A percentile compares a stretch with the other conserved stretches of the same genome.
These are phyloP conservation scores for Cicer chorassanicum DNA, from an alignment of 306 rosid genomes.

Conservation along the genomic window DNA sequence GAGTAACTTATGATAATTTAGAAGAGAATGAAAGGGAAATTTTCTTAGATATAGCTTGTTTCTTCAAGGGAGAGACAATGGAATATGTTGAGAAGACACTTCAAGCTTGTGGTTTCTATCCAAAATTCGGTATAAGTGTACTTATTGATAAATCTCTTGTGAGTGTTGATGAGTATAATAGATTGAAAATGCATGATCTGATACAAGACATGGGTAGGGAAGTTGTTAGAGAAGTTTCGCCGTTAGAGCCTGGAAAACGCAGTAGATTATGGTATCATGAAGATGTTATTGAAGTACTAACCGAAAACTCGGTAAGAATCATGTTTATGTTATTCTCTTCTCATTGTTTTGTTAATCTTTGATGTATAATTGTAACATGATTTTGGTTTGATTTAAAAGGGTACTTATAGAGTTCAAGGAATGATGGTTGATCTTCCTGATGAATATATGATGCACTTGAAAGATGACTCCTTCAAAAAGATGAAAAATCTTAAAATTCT, in stretches of 20 bases:
- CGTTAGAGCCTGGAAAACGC: conserved; percentile 45
- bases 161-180: conserved; percentile 32
- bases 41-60: conserved; percentile 35
- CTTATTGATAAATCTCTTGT: conserved; percentile 54
- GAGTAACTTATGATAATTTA: conserved; percentile 35
- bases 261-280: conserved; percentile 54
- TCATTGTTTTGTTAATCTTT: not conserved
- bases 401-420: conserved; percentile 49
- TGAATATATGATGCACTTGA: conserved; percentile 45
- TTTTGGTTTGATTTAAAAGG: conserved; percentile 37
- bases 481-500: conserved; percentile 39
- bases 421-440: conserved; percentile 52
- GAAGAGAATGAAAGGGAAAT: conserved; percentile 34
- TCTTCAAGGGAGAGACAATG: conserved; percentile 23
- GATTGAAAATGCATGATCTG: conserved; percentile 57
- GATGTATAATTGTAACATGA: not conserved
- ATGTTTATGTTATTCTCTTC: not conserved
- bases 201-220: conserved; percentile 57
- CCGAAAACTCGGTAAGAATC: conserved; percentile 45
- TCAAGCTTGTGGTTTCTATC: conserved; percentile 41
- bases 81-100: conserved; percentile 43
- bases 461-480: conserved; percentile 41
- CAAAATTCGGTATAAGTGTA: conserved; percentile 42
- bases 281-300: conserved; percentile 48
- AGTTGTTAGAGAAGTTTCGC: conserved; percentile 52